A percentile compares a stretch with the other conserved stretches of the same genome.
These are phyloP conservation scores for Apiospora sp. DNA, from an alignment of 2,329 filamentous ascomycete genomes.

Conservation along the genomic window DNA sequence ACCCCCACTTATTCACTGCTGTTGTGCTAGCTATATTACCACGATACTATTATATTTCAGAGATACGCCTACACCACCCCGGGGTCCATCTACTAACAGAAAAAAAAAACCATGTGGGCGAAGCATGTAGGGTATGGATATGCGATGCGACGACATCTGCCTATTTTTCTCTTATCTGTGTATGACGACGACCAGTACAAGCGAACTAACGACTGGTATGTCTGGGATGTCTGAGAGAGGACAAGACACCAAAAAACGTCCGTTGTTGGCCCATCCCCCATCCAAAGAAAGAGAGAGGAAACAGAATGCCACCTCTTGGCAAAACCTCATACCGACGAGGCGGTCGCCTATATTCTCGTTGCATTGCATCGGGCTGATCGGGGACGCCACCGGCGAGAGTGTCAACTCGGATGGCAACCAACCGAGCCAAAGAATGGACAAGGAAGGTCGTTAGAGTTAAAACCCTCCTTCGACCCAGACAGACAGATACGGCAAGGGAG, in stretches of 20 bases:
- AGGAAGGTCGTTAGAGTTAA: background rate
- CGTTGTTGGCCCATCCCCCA: background rate
- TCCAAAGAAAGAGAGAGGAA: too few species aligned
- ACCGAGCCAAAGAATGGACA: background rate
- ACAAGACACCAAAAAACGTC: background rate
- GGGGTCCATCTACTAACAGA: background rate
- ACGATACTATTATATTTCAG: background rate
- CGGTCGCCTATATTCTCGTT: conserved; percentile 11
- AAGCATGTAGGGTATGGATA: conserved; percentile 6
- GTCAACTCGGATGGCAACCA: conserved; percentile 8
- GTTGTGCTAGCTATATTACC: background rate
- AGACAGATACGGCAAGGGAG: conserved; percentile 1
- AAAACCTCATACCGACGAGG: conserved; percentile 2
- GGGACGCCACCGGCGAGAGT: conserved; percentile 13
- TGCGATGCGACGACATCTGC: conserved; percentile 6
- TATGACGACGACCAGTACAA: background rate
- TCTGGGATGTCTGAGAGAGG: background rate
- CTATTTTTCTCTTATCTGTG: background rate
- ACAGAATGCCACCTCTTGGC: background rate
- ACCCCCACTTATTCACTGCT: conserved; percentile 4
- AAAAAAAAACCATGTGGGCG: background rate
- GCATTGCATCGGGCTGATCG: conserved; percentile 12
- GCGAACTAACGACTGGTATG: background rate
- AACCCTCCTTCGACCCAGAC: background rate
- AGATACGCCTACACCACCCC: background rate